Conservation (phyloP, 345 rosid species). For the Turritis glabra region DNA sequence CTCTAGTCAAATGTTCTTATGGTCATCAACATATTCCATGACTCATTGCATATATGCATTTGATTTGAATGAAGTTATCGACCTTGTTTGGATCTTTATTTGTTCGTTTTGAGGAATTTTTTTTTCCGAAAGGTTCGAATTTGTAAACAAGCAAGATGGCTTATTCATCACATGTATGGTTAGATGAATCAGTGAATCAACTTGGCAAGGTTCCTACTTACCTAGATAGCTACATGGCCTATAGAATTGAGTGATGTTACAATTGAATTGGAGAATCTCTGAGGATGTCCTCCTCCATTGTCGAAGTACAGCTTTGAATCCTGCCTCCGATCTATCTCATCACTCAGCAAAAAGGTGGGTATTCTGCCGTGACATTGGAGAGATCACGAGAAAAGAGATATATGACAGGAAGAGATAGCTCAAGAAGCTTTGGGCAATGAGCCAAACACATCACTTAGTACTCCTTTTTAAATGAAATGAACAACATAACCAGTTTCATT, state of each 20-base stretch:
- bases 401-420: too few relatives aligned
- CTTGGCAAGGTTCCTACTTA: not conserved
- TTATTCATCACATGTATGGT: not conserved
- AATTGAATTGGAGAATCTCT: conserved; percentile 9
- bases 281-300: conserved; percentile 41
- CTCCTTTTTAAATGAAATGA: too few relatives aligned
- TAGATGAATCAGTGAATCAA: conserved; percentile 4
- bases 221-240: conserved; percentile 2
- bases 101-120: not conserved
- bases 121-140: too few relatives aligned
- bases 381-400: too few relatives aligned
- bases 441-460: too few relatives aligned
- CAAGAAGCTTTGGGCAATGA: too few relatives aligned
- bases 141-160: not conserved
- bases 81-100: conserved; percentile 7
- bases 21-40: conserved; percentile 21
- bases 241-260: not conserved
- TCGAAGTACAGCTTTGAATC: conserved; percentile 41
- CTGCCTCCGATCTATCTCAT: too few relatives aligned
- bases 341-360: not conserved
- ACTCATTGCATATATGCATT: conserved; percentile 13
- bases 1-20: conserved; percentile 24
- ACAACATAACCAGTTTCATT: not conserved
- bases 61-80: conserved; percentile 25
- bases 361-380: too few relatives aligned